phyloP scores from a whole-genome alignment of 1,284 basidiomycete genomes.

The Thecaphora thlaspeos region DNA sequence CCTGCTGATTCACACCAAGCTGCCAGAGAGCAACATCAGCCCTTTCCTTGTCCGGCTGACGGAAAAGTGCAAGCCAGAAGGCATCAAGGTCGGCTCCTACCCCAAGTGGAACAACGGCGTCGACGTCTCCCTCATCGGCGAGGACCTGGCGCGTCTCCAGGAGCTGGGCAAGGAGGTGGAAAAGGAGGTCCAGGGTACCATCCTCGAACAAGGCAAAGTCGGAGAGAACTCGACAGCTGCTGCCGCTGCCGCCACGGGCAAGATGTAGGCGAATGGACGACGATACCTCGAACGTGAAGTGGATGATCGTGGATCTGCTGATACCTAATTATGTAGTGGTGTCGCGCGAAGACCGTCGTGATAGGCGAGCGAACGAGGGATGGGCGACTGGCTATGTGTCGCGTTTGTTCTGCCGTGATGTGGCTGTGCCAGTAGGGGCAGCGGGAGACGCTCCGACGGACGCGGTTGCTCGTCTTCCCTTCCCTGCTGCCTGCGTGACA shows the following conservation, averaged over 20 bases:
- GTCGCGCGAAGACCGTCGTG: no score
- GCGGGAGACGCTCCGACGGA: no score
- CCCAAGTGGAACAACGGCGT: constrained; percentile 63
- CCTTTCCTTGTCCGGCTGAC: constrained; percentile 81
- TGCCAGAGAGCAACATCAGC: constrained; percentile 77
- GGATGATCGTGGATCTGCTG: no score
- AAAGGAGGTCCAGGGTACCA: constrained; percentile 61
- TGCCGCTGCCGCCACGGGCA: neutral
- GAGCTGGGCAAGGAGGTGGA: constrained; percentile 57
- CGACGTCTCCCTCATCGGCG: constrained; percentile 78
- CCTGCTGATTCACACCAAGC: constrained; percentile 60
- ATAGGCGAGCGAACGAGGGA: no score
- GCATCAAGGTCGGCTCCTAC: constrained; percentile 78
- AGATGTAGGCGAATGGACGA: no score
- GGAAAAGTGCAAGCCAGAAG: constrained; percentile 70
- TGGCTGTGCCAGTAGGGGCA: no score
- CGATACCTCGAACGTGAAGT: no score
- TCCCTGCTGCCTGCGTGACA: no score
- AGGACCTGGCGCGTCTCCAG: constrained; percentile 46
- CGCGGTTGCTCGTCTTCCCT: no score
- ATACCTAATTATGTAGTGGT: no score
- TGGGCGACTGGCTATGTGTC: no score
- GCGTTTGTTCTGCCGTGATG: no score
- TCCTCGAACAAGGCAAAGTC: constrained; percentile 60
- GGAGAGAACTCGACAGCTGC: constrained; percentile 23